Evolutionary conservation across 306 rosid genomes (phyloP), one percentile per base, ranked within the genome.

Genomic region (Vigna mungo): DNA sequence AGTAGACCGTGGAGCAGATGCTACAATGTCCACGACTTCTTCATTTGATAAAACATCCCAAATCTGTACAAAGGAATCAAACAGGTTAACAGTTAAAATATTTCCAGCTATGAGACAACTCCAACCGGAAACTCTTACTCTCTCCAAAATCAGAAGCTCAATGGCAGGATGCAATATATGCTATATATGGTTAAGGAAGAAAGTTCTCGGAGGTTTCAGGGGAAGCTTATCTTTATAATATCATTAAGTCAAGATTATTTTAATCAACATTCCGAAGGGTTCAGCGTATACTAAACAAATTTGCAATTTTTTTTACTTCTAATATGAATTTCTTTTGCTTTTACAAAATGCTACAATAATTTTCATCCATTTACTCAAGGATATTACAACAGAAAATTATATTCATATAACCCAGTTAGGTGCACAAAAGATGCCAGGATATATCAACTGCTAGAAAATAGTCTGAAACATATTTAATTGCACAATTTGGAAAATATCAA

Each of bases 11-110:
- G 96, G 82, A 62, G 84, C 21, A 56, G 91, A 80, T 74, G 92
- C 92, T 63, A 93, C 98, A 59, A 90, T 88, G 27, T 79, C 90
- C 76, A 93, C 97, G 20, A 90, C 98, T 81, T 93, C 98, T 83
- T 90, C 81, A 8, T 93, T 93, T 21, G 98, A 76, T 67, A 93
- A 86, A 71, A 91, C 98, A 87, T 93, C 97, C 98, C 98, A 93
- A 46, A 93, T 81, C 98, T 93, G 85, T 69, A 49, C 20, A 41
- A 62, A 78, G 47, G 23, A 62, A 47, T 53, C 48, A 49, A 18
- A 25, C 9, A 80, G 39, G 48, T 65, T 37, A 21, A 25, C 9
- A 82, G 18, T 69, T 58, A 36, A n/a, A 43, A 75, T 75, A 68
- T 56, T 21, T 39, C 51, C 55, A 81, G 23, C 15, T 23, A 4